Base-by-base conservation (phyloP, 495 filamentous ascomycete genomes). In the Tetracladium setigerum region DNA sequence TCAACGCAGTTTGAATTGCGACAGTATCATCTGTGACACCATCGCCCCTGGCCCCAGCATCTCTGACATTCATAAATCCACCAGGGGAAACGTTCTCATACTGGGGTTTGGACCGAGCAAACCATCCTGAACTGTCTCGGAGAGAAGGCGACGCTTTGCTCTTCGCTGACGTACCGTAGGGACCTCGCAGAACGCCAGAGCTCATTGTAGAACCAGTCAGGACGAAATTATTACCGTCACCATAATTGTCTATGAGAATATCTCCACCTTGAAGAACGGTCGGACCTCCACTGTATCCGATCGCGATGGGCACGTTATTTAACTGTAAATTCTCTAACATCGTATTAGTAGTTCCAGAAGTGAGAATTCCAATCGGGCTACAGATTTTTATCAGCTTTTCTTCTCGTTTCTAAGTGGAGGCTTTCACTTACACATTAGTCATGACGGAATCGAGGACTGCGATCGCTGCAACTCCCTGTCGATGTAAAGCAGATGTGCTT, bases 301-400 rank as follows among this genome's bases (percentile, higher is more conserved):
- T 72, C 1, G 81, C 84, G 22, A 39, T 42, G 12, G 36, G 38
- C 1, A 51, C 49, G 30, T 53, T 55, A 24, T 16, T 66, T 44
- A 92, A 71, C 13, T 60, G 58, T 19, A 89, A 72, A 52, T 92
- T 92, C 61, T 89, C 84, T n/a, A 19, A 42, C 12, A 27, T 42
- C 27, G 22, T 18, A 31, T 42, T 27, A 2, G 40, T 42, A 27
- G 22, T 32, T 11, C 49, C 49, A 8, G 31, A 32, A 10, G 59
- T 59, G 11, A 65, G 61, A 2, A 60, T 16, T 27, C 40, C 40
- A 19, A n/a, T 30, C 40, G 19, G 15, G 17, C 14, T 42, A 57
- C 4, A 62, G 49, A 41, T 64, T 67, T 0, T 68, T 68, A 54
- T 61, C 69, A 9, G 70, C 60, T 67, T 67, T 73, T 6, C 70